A percentile compares a stretch with the other conserved stretches of the same genome.
phyloP scores from a whole-genome alignment of 73 alveolate genomes.

The Durusdinium trenchii region DNA sequence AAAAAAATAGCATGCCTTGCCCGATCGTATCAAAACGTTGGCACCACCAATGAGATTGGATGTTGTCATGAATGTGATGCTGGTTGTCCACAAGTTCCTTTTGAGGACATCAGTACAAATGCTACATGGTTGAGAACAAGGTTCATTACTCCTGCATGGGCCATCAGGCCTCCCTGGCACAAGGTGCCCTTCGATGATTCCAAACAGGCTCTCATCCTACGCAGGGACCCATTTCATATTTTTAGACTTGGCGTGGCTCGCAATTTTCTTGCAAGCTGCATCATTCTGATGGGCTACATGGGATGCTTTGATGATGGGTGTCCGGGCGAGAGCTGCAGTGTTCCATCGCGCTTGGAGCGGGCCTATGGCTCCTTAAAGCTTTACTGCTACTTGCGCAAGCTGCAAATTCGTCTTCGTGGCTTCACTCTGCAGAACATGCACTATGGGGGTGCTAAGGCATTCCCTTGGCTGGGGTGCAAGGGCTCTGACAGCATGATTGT shows the following conservation, averaged over 20 bases:
- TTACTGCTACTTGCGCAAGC: too few species aligned
- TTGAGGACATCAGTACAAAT: neutral
- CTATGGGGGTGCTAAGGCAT: too few species aligned
- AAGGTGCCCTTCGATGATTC: neutral
- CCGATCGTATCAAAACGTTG: conserved; percentile 11
- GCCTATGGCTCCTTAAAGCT: too few species aligned
- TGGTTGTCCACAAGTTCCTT: neutral
- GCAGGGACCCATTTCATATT: conserved; percentile 10
- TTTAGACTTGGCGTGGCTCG: conserved; percentile 1
- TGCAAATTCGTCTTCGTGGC: too few species aligned
- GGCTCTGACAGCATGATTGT: too few species aligned
- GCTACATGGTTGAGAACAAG: neutral
- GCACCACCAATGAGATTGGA: neutral
- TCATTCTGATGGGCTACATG: neutral
- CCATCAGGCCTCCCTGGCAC: neutral
- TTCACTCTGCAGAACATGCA: too few species aligned
- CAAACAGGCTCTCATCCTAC: neutral
- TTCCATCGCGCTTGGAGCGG: too few species aligned
- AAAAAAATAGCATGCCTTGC: neutral
- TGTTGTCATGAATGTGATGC: conserved; percentile 47
- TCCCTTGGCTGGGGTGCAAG: too few species aligned
- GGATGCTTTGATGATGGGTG: too few species aligned
- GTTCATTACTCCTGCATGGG: neutral
- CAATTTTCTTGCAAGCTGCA: conserved; percentile 4
- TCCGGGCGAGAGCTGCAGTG: too few species aligned